Base-by-base conservation (phyloP, 352 stramenopile species). In the Salisapilia sapeloensis region DNA sequence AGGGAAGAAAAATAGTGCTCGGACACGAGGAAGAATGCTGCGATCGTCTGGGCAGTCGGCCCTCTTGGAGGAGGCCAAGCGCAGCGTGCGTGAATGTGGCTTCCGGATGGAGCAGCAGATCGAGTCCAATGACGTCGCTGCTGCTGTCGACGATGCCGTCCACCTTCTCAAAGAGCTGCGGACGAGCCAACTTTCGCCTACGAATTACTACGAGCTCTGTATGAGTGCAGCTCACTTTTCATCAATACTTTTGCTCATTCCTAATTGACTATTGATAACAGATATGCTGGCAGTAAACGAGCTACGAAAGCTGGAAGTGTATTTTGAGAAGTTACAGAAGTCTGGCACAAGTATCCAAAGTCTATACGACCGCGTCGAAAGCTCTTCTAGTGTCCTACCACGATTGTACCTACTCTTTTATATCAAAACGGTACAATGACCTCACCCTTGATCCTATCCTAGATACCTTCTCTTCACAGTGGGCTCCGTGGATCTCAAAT, bases 161-260 rank as follows among this genome's bases (percentile, higher is more conserved):
- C 63, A 90, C 20, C 53, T 93, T 45, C 56, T 94, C 31, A 58
- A 66, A 15, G 79, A 94, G 50, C 49, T 94, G 43, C 71, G 75
- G 38, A 90, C 72, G 34, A 79, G 60, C 32, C 49, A 82, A 22
- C 57, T 99, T n/a, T 96, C 82, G 16, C 96, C 96, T 14, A 97
- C 96, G 50, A 96, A 97, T 50, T 99, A 99, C 64, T 99, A 99
- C 59, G 90, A 99, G 53, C 70, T 99, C 22, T 98, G 97, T 86
- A 94, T 90, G 69, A 43, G 20, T 10, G 23, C 15, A 8, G 17
- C 15, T 22, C 6, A 13, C 15, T 6, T 6, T 11, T 19, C 22
- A 9, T 24, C 15, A 11, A 27, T 6, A 18, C 6, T 17, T 5
- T 11, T 35, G 24, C 26, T 26, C 24, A 38, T 23, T 34, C 5